Evolutionary conservation across 169 alveolate species (phyloP).

Genomic region (Prorocentrum cordatum): DNA sequence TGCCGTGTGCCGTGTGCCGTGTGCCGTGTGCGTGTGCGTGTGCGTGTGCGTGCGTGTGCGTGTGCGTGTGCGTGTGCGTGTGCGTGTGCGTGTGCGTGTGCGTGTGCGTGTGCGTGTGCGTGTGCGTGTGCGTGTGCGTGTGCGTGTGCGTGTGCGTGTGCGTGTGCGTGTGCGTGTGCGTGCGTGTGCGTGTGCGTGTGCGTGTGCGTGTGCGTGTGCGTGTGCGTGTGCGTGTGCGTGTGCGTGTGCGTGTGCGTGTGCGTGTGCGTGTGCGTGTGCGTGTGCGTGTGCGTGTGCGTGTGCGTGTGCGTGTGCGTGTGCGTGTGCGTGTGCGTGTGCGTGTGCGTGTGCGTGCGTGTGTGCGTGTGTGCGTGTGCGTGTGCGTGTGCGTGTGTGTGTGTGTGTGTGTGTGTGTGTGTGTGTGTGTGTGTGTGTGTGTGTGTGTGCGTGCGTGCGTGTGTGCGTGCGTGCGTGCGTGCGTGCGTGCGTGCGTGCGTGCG

Average conservation of each 20-base stretch:
- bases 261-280: conserved; percentile 1
- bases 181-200: background rate
- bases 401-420: background rate
- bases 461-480: background rate
- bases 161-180: background rate
- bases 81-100: background rate
- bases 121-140: background rate
- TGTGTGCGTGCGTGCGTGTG: background rate
- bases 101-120: background rate
- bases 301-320: background rate
- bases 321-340: conserved; percentile 1
- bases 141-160: background rate
- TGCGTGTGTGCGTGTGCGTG: background rate
- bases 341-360: background rate
- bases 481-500: background rate
- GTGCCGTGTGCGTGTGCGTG: background rate
- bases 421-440: background rate
- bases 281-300: background rate
- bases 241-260: background rate
- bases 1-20: background rate
- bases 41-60: background rate
- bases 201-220: background rate
- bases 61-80: background rate
- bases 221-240: background rate
- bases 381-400: background rate